phyloP scores from a whole-genome alignment of 257 asterid genomes.

The Oldenlandia corymbosa region DNA sequence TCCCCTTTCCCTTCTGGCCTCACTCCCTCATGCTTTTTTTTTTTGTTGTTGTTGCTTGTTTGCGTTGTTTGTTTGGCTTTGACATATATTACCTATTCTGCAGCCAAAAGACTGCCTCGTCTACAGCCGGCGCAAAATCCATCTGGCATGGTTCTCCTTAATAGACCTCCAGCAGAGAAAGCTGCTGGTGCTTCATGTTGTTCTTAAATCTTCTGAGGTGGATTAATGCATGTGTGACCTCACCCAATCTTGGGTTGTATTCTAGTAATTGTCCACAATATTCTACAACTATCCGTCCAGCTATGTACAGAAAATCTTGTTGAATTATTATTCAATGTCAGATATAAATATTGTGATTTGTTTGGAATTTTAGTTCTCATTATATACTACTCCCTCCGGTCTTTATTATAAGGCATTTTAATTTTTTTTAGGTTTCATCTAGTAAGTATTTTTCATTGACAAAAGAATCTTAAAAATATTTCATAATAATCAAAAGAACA shows the following conservation, averaged over 20 bases:
- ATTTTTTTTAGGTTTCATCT: no score
- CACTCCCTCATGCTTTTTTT: not conserved
- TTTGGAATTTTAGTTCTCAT: not conserved
- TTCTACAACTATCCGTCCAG: not conserved
- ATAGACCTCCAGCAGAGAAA: slow-evolving; percentile 60
- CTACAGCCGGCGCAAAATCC: slow-evolving; percentile 72
- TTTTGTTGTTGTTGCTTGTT: not conserved
- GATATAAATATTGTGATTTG: not conserved
- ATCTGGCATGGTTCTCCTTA: slow-evolving; percentile 78
- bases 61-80: not conserved
- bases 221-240: slow-evolving; percentile 4
- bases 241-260: slow-evolving; percentile 2
- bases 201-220: slow-evolving; percentile 25
- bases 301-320: slow-evolving; percentile 12
- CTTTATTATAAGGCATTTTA: no score
- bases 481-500: no score
- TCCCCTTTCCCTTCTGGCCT: not conserved
- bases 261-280: not conserved
- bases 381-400: no score
- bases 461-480: no score
- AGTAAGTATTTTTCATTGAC: no score
- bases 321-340: not conserved
- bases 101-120: slow-evolving; percentile 85
- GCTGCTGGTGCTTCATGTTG: slow-evolving; percentile 47
- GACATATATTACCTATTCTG: slow-evolving; percentile 5